Evolutionary conservation across 371 early-diverging fungal genomes (phyloP), one percentile per base, ranked within the genome.

Genomic region (Mortierella sp.): DNA sequence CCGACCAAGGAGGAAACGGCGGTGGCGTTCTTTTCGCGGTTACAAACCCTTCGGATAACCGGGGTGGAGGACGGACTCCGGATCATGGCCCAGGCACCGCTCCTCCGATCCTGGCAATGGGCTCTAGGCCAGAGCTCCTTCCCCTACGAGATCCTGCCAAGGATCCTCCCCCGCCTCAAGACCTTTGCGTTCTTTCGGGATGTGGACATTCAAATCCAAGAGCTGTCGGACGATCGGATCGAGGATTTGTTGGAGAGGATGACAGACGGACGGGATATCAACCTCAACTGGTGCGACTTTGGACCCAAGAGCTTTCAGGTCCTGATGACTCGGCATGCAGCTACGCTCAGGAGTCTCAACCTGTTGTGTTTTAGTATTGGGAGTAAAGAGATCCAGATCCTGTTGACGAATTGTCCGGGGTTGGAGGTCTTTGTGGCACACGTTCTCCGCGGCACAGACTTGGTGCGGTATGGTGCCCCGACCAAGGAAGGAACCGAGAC

Each of bases 31-130:
- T 58, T 58, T 34, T 34, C 61, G 37, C 61, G 61, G 22, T 16
- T 58, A 34, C 61, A 58, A 19, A 2, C 9, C 61, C 61, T 58
- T 1, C 34, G 10, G 1, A 58, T 58, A 34, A 34, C 6, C 37
- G 61, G 61, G 34, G 22, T 58, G 34, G 9, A 31, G 22, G 61
- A 58, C 19, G 61, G 61, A 8, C 10, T 58, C 22, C 61, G 61
- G 37, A 58, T 58, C 34, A 58, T 58, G 22, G 7, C 61, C 37
- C 61, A 58, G 16, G 61, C 61, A 9, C 61, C 61, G 2, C 61
- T 58, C 61, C 34, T 58, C 22, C 61, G 61, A 31, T 58, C 61
- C 22, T 58, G 61, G 61, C 34, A 58, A 37, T 58, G 61, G 61
- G 6, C 22, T 22, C 61, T 58, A 7, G 61, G 61, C 8, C 19